Conservation (phyloP, 768 basidiomycete genomes). For the Pleurotus citrinopileatus region DNA sequence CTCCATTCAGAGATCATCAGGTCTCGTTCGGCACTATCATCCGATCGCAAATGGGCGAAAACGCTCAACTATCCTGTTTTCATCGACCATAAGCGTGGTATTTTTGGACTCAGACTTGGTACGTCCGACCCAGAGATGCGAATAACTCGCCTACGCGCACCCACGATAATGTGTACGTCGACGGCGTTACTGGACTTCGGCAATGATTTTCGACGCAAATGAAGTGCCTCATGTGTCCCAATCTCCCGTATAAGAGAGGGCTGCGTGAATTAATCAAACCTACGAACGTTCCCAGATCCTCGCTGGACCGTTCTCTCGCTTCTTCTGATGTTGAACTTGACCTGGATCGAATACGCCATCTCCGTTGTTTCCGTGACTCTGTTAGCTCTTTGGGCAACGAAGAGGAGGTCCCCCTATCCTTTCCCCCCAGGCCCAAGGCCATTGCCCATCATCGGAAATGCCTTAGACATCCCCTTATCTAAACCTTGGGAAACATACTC, state of each 20-base stretch:
- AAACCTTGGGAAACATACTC: constrained; percentile 32
- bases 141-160: no score
- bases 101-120: neutral
- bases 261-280: no score
- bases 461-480: constrained; percentile 21
- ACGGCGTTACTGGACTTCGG: no score
- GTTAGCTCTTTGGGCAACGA: neutral
- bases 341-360: neutral
- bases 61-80: neutral
- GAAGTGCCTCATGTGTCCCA: no score
- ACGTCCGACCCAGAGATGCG: neutral
- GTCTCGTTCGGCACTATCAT: neutral
- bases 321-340: neutral
- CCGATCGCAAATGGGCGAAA: neutral
- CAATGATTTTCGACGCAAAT: no score
- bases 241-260: no score
- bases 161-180: no score
- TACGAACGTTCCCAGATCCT: no score
- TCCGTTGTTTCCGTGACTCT: neutral
- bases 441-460: constrained; percentile 12
- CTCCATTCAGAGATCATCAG: neutral
- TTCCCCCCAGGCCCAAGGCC: constrained; percentile 7
- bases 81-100: neutral
- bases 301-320: neutral
- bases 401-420: neutral